Conservation (phyloP, 768 basidiomycete genomes). For the Trametes cinnabarina region DNA sequence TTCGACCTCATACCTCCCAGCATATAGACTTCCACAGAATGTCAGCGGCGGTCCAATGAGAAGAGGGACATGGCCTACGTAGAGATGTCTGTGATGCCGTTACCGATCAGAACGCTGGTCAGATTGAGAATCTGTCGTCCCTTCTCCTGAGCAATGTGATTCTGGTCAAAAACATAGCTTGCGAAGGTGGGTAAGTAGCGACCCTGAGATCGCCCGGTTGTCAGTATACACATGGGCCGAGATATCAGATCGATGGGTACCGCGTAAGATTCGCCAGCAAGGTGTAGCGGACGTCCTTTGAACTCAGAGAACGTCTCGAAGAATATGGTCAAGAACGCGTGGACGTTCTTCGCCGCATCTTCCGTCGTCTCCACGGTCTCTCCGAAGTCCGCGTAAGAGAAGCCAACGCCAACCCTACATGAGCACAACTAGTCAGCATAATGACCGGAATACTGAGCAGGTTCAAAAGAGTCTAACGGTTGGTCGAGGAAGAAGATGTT, state of each 20-base stretch:
- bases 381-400: constrained; percentile 67
- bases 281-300: constrained; percentile 62
- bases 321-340: constrained; percentile 75
- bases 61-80: constrained; percentile 35
- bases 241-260: too few relatives aligned
- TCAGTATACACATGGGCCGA: background rate
- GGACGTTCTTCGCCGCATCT: constrained; percentile 73
- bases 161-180: constrained; percentile 73
- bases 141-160: constrained; percentile 47
- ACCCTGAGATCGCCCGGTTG: constrained; percentile 40
- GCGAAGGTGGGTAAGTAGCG: constrained; percentile 76
- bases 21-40: constrained; percentile 33
- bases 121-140: constrained; percentile 61
- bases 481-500: constrained; percentile 76
- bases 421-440: background rate
- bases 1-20: constrained; percentile 46
- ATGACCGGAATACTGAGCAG: too few relatives aligned
- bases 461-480: constrained; percentile 27
- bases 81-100: constrained; percentile 58
- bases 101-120: constrained; percentile 71
- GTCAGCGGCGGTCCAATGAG: background rate
- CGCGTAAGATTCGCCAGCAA: constrained; percentile 72
- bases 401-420: constrained; percentile 65
- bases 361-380: constrained; percentile 73
- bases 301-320: constrained; percentile 78